phyloP scores from a whole-genome alignment of 345 rosid genomes.

The Syzygium oleosum region DNA sequence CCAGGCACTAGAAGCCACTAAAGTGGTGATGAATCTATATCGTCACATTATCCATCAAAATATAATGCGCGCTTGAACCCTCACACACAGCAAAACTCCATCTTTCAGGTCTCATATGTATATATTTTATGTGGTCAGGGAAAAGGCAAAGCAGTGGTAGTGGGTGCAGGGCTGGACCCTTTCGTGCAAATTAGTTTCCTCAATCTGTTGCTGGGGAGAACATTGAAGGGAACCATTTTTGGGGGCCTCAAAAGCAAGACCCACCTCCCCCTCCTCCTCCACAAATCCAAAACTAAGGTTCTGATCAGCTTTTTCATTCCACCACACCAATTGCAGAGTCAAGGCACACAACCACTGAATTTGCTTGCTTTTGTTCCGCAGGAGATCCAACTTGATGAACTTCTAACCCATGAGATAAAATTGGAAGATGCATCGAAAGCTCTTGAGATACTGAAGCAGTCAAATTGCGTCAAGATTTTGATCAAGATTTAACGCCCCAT shows the following conservation, averaged over 20 bases:
- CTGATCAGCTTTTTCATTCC: neutral
- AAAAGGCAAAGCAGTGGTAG: constrained; percentile 30
- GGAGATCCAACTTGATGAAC: constrained; percentile 43
- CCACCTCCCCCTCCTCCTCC: constrained; percentile 34
- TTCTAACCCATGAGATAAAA: constrained; percentile 38
- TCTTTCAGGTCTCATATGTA: neutral
- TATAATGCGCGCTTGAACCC: neutral
- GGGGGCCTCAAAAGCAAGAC: constrained; percentile 56
- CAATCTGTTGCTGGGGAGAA: constrained; percentile 33
- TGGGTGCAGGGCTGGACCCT: constrained; percentile 19
- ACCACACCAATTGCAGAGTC: neutral
- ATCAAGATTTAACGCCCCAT: constrained; percentile 15
- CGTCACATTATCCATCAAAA: neutral
- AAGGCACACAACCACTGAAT: neutral
- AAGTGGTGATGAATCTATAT: constrained; percentile 14
- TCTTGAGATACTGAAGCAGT: constrained; percentile 18
- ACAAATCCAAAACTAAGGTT: constrained; percentile 40
- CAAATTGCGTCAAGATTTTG: constrained; percentile 28
- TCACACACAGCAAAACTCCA: neutral
- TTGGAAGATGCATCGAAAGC: constrained; percentile 39
- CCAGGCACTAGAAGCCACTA: constrained; percentile 41
- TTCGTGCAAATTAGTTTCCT: constrained; percentile 7
- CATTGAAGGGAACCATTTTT: constrained; percentile 41
- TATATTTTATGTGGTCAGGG: constrained; percentile 16
- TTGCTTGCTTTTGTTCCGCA: neutral